Conservation (phyloP, 1,284 basidiomycete species). For the Ganoderma boninense region DNA sequence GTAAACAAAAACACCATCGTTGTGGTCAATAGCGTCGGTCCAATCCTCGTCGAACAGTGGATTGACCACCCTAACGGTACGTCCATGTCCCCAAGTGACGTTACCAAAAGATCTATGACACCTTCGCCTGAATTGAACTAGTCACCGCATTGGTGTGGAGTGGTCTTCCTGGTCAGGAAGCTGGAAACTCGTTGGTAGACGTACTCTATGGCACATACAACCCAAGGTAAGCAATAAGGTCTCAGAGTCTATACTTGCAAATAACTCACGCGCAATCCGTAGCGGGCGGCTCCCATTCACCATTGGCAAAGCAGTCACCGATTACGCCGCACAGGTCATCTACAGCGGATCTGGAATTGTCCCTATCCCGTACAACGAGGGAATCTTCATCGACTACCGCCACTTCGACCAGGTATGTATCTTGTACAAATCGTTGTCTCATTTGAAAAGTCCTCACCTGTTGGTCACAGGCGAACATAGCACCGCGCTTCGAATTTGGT, state of each 20-base stretch:
- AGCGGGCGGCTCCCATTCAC: slow-evolving; percentile 80
- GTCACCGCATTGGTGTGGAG: slow-evolving; percentile 39
- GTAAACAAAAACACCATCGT: slow-evolving; percentile 61
- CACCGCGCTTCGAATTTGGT: slow-evolving; percentile 50
- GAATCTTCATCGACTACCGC: slow-evolving; percentile 77
- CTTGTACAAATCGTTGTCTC: slow-evolving; percentile 30
- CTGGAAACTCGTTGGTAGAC: slow-evolving; percentile 63
- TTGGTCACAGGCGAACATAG: slow-evolving; percentile 36
- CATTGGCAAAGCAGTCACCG: slow-evolving; percentile 69
- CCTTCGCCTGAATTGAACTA: neutral
- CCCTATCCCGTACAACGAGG: slow-evolving; percentile 67
- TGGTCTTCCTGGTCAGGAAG: slow-evolving; percentile 59
- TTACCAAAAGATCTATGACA: neutral
- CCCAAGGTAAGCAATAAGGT: slow-evolving; percentile 38
- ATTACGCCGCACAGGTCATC: slow-evolving; percentile 70
- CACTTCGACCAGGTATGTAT: slow-evolving; percentile 74
- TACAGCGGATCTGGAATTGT: slow-evolving; percentile 43
- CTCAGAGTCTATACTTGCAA: too few relatives aligned
- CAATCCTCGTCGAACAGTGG: slow-evolving; percentile 57
- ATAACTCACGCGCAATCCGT: neutral
- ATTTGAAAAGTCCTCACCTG: neutral
- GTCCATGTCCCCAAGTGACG: neutral
- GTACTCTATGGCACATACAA: slow-evolving; percentile 55
- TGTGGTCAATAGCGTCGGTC: slow-evolving; percentile 59
- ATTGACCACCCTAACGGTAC: slow-evolving; percentile 49